Percentiles rank a stretch among this genome's conserved stretches.
phyloP scores from a whole-genome alignment of 179 eudicot species.

The Spergularia azorica region DNA sequence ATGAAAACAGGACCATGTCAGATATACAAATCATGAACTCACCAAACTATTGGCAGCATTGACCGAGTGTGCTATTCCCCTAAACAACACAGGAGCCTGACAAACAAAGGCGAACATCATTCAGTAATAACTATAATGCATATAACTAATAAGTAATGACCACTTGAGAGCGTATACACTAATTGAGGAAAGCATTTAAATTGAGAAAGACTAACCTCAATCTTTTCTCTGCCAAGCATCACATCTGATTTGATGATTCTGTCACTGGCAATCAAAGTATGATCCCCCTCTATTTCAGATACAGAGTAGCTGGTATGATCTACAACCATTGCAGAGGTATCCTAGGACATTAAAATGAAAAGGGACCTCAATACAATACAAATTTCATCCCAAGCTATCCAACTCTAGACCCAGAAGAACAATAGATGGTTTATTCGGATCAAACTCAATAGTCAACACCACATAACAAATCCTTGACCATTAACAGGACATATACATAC shows the following conservation, averaged over 20 bases:
- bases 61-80: constrained; percentile 75
- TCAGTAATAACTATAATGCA: constrained; percentile 14
- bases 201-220: constrained; percentile 51
- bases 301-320: constrained; percentile 82
- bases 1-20: not conserved
- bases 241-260: constrained; percentile 60
- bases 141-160: not conserved
- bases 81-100: constrained; percentile 83
- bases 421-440: not conserved
- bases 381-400: not conserved
- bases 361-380: not conserved
- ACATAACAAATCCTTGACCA: not conserved
- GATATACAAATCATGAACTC: constrained; percentile 20
- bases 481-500: not conserved
- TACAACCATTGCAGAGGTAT: constrained; percentile 64
- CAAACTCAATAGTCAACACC: not conserved
- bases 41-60: constrained; percentile 78
- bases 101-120: not conserved
- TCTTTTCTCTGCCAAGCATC: constrained; percentile 60
- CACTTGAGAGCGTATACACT: not conserved
- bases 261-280: constrained; percentile 74
- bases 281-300: constrained; percentile 72
- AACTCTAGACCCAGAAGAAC: not conserved
- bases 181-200: not conserved
- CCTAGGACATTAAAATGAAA: constrained; percentile 40